These are phyloP conservation scores for Penicillium sp. DNA, from an alignment of 2,329 filamentous ascomycete genomes.

Conservation along the genomic window DNA sequence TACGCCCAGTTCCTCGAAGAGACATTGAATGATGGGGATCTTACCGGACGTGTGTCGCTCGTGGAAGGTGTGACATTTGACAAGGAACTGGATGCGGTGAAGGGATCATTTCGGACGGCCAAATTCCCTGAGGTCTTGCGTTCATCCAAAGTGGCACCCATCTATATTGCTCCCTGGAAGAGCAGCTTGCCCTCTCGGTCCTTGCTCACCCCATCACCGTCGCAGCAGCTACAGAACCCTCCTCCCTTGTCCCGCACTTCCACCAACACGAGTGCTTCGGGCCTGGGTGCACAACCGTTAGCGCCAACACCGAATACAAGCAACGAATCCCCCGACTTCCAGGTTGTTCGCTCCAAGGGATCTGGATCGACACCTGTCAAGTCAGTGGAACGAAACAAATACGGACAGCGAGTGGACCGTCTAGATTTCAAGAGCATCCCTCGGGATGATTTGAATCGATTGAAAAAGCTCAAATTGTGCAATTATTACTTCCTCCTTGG, in stretches of 20 bases:
- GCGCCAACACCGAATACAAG: constrained; percentile 36
- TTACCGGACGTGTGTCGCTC: constrained; percentile 53
- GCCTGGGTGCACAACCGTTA: constrained; percentile 34
- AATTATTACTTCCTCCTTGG: constrained; percentile 61
- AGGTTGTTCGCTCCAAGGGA: constrained; percentile 40
- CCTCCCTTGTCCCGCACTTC: constrained; percentile 37
- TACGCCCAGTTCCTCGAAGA: constrained; percentile 56
- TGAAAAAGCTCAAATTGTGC: constrained; percentile 64
- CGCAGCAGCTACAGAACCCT: constrained; percentile 27
- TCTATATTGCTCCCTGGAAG: constrained; percentile 35
- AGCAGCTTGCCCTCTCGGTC: constrained; percentile 29
- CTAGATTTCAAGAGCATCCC: constrained; percentile 52
- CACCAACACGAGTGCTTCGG: constrained; percentile 41
- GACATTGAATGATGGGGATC: constrained; percentile 45
- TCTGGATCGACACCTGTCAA: constrained; percentile 29
- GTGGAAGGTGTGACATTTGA: constrained; percentile 59
- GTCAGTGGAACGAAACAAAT: constrained; percentile 56
- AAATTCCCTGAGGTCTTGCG: constrained; percentile 57
- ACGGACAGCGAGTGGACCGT: constrained; percentile 60
- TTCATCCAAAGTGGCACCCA: constrained; percentile 48
- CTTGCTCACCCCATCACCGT: constrained; percentile 38
- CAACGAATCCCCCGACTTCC: constrained; percentile 40
- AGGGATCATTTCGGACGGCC: constrained; percentile 47
- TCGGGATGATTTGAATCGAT: constrained; percentile 56
- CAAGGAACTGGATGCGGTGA: constrained; percentile 51